Conservation (phyloP, 2,329 filamentous ascomycete genomes). For the Calonectria crousiana region DNA sequence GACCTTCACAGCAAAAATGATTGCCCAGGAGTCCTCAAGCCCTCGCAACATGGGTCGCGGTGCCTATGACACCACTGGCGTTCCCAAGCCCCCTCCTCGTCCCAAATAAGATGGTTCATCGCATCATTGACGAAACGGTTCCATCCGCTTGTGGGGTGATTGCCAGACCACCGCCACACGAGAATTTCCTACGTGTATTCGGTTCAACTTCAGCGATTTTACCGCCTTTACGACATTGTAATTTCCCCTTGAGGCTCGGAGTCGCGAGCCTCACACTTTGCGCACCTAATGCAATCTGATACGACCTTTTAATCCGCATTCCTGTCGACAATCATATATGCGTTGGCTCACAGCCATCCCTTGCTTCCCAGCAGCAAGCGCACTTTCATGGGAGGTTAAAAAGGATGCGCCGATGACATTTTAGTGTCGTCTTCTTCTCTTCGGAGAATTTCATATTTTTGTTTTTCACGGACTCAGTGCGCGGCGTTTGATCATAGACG, state of each 20-base stretch:
- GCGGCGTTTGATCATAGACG: slow-evolving; percentile 52
- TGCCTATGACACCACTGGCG: slow-evolving; percentile 64
- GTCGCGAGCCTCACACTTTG: slow-evolving; percentile 33
- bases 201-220: slow-evolving; percentile 39
- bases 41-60: slow-evolving; percentile 63
- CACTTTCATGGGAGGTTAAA: slow-evolving; percentile 38
- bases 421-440: slow-evolving; percentile 28
- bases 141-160: slow-evolving; percentile 26
- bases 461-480: slow-evolving; percentile 36
- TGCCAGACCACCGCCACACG: background rate
- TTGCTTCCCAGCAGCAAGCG: slow-evolving; percentile 55
- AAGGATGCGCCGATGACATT: slow-evolving; percentile 30
- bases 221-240: slow-evolving; percentile 38
- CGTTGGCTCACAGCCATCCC: slow-evolving; percentile 52
- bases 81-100: slow-evolving; percentile 60
- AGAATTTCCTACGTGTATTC: slow-evolving; percentile 30
- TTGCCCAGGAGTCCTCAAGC: slow-evolving; percentile 48
- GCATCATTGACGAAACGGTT: slow-evolving; percentile 38
- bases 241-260: slow-evolving; percentile 35
- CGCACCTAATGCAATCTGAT: slow-evolving; percentile 47
- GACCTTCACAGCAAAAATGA: slow-evolving; percentile 50
- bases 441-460: slow-evolving; percentile 29
- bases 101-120: slow-evolving; percentile 50
- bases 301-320: slow-evolving; percentile 52
- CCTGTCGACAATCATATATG: slow-evolving; percentile 49